Base-by-base conservation (phyloP, 495 filamentous ascomycete genomes). In the Pyrenula massariospora region DNA sequence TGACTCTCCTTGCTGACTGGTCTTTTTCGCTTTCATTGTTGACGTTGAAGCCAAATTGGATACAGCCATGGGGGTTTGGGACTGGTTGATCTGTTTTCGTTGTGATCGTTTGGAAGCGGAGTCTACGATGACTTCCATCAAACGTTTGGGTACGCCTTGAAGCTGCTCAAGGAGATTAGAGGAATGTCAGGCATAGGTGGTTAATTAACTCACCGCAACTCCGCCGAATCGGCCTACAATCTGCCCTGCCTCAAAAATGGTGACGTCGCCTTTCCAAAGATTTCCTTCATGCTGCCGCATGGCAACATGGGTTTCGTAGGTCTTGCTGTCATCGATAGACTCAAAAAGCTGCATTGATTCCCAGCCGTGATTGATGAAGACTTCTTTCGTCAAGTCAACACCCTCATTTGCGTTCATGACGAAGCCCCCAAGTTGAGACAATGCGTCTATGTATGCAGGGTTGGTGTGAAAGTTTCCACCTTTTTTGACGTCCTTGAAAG, bases 351-450 rank as follows among this genome's bases (percentile, higher is more conserved):
- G 76, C 73, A 91, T 79, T 0, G 79, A 84, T 58, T 86, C 82
- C 84, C 88, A 87, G n/a, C 87, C 86, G 62, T 91, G 88, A 48
- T 83, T 87, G 56, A 91, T 82, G 63, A 82, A 92, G 25, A 88
- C 84, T 50, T 82, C 73, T 56, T 86, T 81, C 57, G 81, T 80
- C 0, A 83, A 84, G 60, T 91, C 84, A 2, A 84, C 77, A 22
- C 77, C 78, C 62, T 89, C 87, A 56, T 83, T 89, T 12, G 80
- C 86, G 63, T 91, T 91, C 71, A 89, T 83, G 58, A 86, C 84
- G 68, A 93, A 91, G 19, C 88, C 88, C 10, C 85, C 84, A 25
- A 87, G 74, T 61, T 75, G 71, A n/a, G 66, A 69, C 51, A 73
- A 67, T 50, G 82, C 85, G 65, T 90, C 87, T 50, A 89, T 86